These are phyloP conservation scores for Penicillium macrosclerotiorum DNA, from an alignment of 495 filamentous ascomycete species.

Conservation along the genomic window DNA sequence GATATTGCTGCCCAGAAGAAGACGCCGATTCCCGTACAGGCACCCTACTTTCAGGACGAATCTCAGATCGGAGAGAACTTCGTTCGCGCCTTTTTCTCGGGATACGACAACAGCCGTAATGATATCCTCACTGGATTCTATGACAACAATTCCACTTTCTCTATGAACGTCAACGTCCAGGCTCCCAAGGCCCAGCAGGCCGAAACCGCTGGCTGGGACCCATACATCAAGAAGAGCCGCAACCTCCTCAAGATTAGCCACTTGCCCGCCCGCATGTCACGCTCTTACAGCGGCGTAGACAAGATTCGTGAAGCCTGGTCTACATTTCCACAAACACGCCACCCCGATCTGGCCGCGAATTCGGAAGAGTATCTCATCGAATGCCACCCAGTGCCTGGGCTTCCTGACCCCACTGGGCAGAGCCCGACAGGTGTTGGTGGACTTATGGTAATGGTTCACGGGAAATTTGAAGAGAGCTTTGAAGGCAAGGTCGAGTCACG, in stretches of 20 bases:
- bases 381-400: slow-evolving; percentile 69
- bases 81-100: slow-evolving; percentile 67
- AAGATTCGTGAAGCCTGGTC: slow-evolving; percentile 70
- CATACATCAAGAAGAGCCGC: slow-evolving; percentile 75
- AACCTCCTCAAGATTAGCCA: slow-evolving; percentile 72
- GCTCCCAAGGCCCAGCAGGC: slow-evolving; percentile 52
- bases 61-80: slow-evolving; percentile 72
- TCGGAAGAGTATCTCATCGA: slow-evolving; percentile 75
- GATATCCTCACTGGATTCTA: slow-evolving; percentile 66
- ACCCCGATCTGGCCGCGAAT: slow-evolving; percentile 63
- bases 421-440: slow-evolving; percentile 66
- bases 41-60: slow-evolving; percentile 73
- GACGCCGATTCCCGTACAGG: slow-evolving; percentile 64
- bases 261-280: slow-evolving; percentile 55
- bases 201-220: slow-evolving; percentile 57
- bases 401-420: slow-evolving; percentile 68
- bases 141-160: slow-evolving; percentile 75
- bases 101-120: slow-evolving; percentile 71
- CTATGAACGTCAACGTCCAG: slow-evolving; percentile 66
- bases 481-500: slow-evolving; percentile 57
- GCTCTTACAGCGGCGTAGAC: slow-evolving; percentile 60
- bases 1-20: slow-evolving; percentile 56
- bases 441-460: slow-evolving; percentile 74
- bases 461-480: slow-evolving; percentile 76
- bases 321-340: slow-evolving; percentile 68